phyloP scores from a whole-genome alignment of 352 stramenopile species.

The Thraustochytrium sp. region DNA sequence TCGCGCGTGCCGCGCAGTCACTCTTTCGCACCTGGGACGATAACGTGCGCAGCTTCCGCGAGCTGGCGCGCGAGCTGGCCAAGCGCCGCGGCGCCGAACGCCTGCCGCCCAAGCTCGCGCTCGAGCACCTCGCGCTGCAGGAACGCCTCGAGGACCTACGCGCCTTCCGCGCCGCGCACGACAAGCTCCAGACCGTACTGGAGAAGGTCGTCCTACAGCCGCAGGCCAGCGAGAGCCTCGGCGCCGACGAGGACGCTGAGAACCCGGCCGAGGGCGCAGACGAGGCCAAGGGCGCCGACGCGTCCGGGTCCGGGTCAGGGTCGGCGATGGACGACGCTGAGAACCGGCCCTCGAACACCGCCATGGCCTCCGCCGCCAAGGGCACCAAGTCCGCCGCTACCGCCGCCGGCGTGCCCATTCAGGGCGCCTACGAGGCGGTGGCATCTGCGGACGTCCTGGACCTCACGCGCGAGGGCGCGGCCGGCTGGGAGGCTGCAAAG shows the following conservation, averaged over 20 bases:
- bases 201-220: constrained; percentile 55
- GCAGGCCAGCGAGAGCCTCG: constrained; percentile 49
- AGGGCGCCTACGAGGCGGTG: constrained; percentile 75
- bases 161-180: constrained; percentile 81
- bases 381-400: background rate
- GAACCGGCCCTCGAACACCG: background rate
- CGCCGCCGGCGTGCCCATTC: too few relatives aligned
- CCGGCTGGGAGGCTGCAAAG: constrained; percentile 70
- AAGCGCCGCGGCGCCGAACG: constrained; percentile 71
- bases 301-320: background rate
- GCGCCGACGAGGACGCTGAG: background rate
- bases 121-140: constrained; percentile 74
- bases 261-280: background rate
- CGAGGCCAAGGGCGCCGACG: constrained; percentile 52
- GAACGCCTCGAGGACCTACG: constrained; percentile 74
- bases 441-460: constrained; percentile 70
- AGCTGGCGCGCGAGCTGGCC: constrained; percentile 72
- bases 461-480: constrained; percentile 69
- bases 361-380: background rate
- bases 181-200: constrained; percentile 76
- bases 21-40: constrained; percentile 45
- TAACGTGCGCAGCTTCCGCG: constrained; percentile 61
- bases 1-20: background rate
- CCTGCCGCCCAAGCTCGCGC: constrained; percentile 68
- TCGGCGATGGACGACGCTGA: background rate